Percentiles rank a stretch among this genome's conserved stretches.
phyloP scores from a whole-genome alignment of 805 yeast genomes.

The Lachancea lanzarotensis region DNA sequence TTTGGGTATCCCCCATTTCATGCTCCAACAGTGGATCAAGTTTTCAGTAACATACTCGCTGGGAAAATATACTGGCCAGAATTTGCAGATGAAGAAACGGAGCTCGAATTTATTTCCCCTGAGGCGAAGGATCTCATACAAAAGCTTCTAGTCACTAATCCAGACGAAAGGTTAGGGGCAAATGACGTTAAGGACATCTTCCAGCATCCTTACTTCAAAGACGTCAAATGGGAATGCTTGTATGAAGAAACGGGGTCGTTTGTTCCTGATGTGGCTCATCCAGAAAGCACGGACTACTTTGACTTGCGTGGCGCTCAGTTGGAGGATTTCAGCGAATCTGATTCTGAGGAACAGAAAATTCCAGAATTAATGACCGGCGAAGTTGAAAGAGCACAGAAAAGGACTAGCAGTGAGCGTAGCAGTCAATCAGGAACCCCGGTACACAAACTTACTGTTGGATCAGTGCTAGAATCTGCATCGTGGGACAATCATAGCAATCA shows the following conservation, averaged over 20 bases:
- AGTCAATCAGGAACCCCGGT: slow-evolving; percentile 16
- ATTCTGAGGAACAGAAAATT: slow-evolving; percentile 2
- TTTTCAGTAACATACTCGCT: slow-evolving; percentile 71
- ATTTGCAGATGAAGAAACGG: slow-evolving; percentile 43
- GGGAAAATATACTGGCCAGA: slow-evolving; percentile 83
- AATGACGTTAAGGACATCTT: slow-evolving; percentile 75
- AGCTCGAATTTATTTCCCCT: slow-evolving; percentile 49
- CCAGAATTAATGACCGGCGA: background rate
- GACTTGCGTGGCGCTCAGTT: slow-evolving; percentile 83
- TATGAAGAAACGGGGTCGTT: slow-evolving; percentile 72
- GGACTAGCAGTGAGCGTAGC: slow-evolving; percentile 10
- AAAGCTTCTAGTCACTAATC: slow-evolving; percentile 56
- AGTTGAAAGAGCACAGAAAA: slow-evolving; percentile 1
- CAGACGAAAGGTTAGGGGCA: slow-evolving; percentile 64
- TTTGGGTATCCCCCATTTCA: slow-evolving; percentile 96
- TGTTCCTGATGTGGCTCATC: slow-evolving; percentile 70
- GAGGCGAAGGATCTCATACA: slow-evolving; percentile 70
- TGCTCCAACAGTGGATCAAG: slow-evolving; percentile 68
- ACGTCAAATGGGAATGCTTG: slow-evolving; percentile 66
- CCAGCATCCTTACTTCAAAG: slow-evolving; percentile 68
- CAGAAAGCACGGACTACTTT: slow-evolving; percentile 86
- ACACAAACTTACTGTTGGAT: slow-evolving; percentile 25
- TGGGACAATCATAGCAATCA: slow-evolving; percentile 27
- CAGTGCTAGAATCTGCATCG: slow-evolving; percentile 25
- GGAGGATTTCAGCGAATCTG: slow-evolving; percentile 31